These are phyloP conservation scores for Clathrus columnatus DNA, from an alignment of 768 basidiomycete species.

Conservation along the genomic window DNA sequence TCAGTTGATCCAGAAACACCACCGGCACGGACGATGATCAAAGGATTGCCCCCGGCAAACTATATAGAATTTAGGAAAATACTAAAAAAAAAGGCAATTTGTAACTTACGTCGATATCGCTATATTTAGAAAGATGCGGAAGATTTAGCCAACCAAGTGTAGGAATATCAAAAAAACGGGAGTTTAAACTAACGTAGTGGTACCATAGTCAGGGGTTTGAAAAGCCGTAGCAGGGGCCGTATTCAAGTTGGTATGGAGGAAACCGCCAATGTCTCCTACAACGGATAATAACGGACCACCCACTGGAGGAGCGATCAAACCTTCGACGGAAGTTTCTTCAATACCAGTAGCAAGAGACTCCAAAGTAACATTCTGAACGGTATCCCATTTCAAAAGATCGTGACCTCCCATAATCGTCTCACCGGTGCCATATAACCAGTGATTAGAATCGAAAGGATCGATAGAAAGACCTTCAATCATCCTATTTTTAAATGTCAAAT, in stretches of 20 bases:
- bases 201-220: constrained; percentile 17
- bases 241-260: constrained; percentile 37
- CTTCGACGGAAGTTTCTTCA: constrained; percentile 52
- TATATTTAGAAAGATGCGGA: background rate
- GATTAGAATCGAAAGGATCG: constrained; percentile 60
- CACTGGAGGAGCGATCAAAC: constrained; percentile 52
- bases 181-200: constrained; percentile 3
- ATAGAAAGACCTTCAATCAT: constrained; percentile 31
- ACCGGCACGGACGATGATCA: constrained; percentile 31
- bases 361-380: constrained; percentile 47
- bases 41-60: constrained; percentile 34
- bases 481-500: background rate
- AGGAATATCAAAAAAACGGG: background rate
- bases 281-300: constrained; percentile 50
- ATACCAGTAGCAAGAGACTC: constrained; percentile 55
- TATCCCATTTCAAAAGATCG: constrained; percentile 52
- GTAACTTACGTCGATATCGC: constrained; percentile 5
- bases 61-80: background rate
- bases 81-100: background rate
- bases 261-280: constrained; percentile 46
- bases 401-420: constrained; percentile 53
- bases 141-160: too few species aligned
- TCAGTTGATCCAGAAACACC: constrained; percentile 19
- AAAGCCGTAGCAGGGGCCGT: constrained; percentile 32
- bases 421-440: constrained; percentile 67